Base-by-base conservation (phyloP, 169 alveolate species). In the Plasmodium gallinaceum region DNA sequence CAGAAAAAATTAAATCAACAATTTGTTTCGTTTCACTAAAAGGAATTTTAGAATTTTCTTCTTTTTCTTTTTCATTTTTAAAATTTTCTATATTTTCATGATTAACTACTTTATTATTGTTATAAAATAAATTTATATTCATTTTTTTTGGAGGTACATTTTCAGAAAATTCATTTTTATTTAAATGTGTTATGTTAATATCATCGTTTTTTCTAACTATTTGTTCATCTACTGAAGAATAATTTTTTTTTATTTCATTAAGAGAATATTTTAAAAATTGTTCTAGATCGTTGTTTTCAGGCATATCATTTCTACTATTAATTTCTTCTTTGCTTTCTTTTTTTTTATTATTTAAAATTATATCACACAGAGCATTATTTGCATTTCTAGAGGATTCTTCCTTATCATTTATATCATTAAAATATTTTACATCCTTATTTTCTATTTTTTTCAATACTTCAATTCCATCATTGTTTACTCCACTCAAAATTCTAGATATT, bases 1-100 rank as follows among this genome's bases (percentile, higher is more conserved):
- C 42, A 18, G 80, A 70, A 70, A 70, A 70, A 20, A 70, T 70
- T 70, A 70, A 22, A 26, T 70, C 80, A 43, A 70, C 80, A 70
- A 70, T 48, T 20, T 70, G 51, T 46, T 70, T 70, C n/a, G 80
- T 70, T 46, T 70, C 80, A 6, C 48, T 70, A 48, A 70, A 70
- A 26, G 52, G 45, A 1, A 57, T 16, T 57, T 16, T 22, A 14
- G 12, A 9, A 14, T 16, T 18, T 57, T 57, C 32, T 18, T 7
- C 66, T 18, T 2, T 57, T 16, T 57, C 66, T 57, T 2, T 22
- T 16, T 57, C 66, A 5, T 2, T 22, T 5, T 16, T 22, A 14
- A 14, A 14, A 10, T 5, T 57, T 57, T 18, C 14, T 57, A 9
- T 22, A 14, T 22, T 16, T 57, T 14, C 18, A 57, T 9, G 12